Conservation (phyloP, 352 stramenopile species). For the Globisporangium megalacanthum region DNA sequence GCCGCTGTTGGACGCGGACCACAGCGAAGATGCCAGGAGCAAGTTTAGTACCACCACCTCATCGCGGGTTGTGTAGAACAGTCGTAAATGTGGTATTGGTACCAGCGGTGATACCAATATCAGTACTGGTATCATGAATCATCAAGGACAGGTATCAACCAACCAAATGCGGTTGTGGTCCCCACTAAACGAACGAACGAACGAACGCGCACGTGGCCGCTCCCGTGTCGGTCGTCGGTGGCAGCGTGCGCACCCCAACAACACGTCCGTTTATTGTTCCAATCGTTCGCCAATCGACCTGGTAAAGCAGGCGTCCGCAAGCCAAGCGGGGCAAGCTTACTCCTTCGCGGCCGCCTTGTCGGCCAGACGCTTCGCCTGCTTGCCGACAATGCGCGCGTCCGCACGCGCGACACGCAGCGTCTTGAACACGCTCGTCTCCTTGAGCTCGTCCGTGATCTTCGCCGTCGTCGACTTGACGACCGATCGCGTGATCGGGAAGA, state of each 20-base stretch:
- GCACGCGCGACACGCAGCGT: slow-evolving; percentile 80
- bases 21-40: background rate
- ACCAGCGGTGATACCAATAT: too few species aligned
- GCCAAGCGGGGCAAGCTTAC: slow-evolving; percentile 29
- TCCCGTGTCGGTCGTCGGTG: slow-evolving; percentile 15
- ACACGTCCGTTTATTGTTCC: slow-evolving; percentile 54
- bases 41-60: slow-evolving; percentile 9
- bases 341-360: slow-evolving; percentile 85
- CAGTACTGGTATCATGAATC: too few species aligned
- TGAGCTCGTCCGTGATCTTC: slow-evolving; percentile 86
- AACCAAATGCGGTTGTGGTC: too few species aligned
- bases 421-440: slow-evolving; percentile 77
- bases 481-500: slow-evolving; percentile 78
- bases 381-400: slow-evolving; percentile 82
- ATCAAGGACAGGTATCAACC: too few species aligned
- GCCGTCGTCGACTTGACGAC: slow-evolving; percentile 71
- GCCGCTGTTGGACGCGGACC: slow-evolving; percentile 30
- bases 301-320: slow-evolving; percentile 9
- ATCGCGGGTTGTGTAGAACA: too few species aligned
- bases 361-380: slow-evolving; percentile 86
- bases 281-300: slow-evolving; percentile 56
- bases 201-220: background rate
- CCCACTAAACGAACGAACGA: background rate
- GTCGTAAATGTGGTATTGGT: too few species aligned
- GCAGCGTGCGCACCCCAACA: slow-evolving; percentile 3